Conservation (phyloP, 306 rosid species). For the Rosa lucieae region DNA sequence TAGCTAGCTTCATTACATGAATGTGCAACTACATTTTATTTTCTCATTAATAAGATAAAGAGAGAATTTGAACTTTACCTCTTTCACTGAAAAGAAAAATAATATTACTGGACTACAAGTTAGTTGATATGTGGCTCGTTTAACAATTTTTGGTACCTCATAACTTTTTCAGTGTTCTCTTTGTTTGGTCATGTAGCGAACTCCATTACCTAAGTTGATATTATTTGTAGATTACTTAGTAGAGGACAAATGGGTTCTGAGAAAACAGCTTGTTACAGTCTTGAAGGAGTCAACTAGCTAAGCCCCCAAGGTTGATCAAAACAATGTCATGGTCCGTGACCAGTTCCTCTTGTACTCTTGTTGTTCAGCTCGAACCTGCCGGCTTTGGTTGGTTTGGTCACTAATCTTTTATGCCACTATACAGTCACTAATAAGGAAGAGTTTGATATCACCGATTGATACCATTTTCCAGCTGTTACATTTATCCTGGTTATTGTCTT, state of each 20-base stretch:
- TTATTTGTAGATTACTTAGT: not conserved
- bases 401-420: not conserved
- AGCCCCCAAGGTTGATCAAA: constrained; percentile 19
- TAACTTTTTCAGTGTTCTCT: not conserved
- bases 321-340: constrained; percentile 13
- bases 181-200: not conserved
- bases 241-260: not conserved
- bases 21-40: too few relatives aligned
- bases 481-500: not conserved
- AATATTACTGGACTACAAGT: not conserved
- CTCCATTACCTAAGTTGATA: not conserved
- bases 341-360: constrained; percentile 2
- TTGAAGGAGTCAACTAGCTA: not conserved
- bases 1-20: too few relatives aligned
- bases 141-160: not conserved
- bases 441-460: constrained; percentile 16
- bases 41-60: too few relatives aligned
- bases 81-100: too few relatives aligned
- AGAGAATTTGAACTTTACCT: not conserved
- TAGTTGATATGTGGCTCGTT: not conserved
- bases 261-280: not conserved
- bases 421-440: not conserved
- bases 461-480: constrained; percentile 5
- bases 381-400: constrained; percentile 5
- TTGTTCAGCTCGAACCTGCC: constrained; percentile 3